Evolutionary conservation across 2,329 filamentous ascomycete genomes (phyloP), one percentile per base, ranked within the genome.

Genomic region (Scolecobasidium constrictum): DNA sequence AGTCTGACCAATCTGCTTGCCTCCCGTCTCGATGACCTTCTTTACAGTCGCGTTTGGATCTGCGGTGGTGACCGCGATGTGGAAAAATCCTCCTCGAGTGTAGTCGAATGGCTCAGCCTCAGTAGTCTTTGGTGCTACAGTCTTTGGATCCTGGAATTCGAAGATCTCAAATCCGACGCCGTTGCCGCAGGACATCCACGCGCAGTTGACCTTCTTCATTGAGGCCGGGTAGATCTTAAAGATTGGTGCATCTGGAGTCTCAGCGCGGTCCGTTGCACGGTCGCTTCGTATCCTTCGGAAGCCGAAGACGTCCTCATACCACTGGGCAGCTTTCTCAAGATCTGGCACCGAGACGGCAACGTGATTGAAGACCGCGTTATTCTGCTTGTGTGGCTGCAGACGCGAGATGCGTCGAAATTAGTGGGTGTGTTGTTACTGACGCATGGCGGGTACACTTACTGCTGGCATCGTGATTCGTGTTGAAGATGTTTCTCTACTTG

Each of bases 101-200:
- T 56, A 59, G 15, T 53, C 48, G 40, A 52, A 53, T 42, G 40
- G 26, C 16, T 31, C 26, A 7, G 9, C 26, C 26, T 31, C n/a
- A 5, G 12, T 11, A 15, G 17, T 9, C 19, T 38, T 38, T 18
- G 36, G 36, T 21, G 9, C 9, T 11, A 19, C 16, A 9, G 12
- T 19, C 18, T 17, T 21, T 11, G 42, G 42, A 5, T 45, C 40
- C 11, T 22, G 17, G 22, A 60, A 61, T 40, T 61, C 49, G 43
- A 61, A 61, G 5, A 61, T 35, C 47, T 60, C 58, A 41, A 59
- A 53, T 11, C 57, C 58, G 17, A 61, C 52, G 31, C 52, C 52
- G 43, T 59, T 61, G 11, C 58, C 53, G 12, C 56, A 50, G 12
- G 49, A 42, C 43, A 62, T 46, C 41, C 48, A 62, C 2, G 54